These are phyloP conservation scores for Acorus calamus DNA, from an alignment of 106 monocot species.

Conservation along the genomic window DNA sequence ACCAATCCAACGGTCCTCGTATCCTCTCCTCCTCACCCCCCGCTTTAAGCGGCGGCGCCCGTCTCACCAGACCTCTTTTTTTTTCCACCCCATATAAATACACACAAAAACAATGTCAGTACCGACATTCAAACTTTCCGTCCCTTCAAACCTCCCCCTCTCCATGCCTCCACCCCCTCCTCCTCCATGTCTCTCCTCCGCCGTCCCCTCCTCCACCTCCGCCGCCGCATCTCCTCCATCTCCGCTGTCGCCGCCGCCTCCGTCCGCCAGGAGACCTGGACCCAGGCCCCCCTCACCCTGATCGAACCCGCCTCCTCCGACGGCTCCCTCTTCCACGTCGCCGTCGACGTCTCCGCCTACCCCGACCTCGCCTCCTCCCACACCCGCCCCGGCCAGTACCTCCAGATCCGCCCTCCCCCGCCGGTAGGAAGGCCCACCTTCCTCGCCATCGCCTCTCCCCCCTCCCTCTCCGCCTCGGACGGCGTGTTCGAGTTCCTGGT, in stretches of 20 bases:
- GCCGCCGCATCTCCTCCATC: conserved; percentile 16
- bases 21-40: too few relatives aligned
- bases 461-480: conserved; percentile 6
- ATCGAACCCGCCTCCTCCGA: conserved; percentile 58
- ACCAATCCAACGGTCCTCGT: too few relatives aligned
- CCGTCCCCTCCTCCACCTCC: conserved; percentile 20
- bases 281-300: conserved; percentile 35
- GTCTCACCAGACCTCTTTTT: too few relatives aligned
- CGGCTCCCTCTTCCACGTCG: conserved; percentile 63
- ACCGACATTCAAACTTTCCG: background rate
- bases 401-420: conserved; percentile 54
- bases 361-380: conserved; percentile 42
- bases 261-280: conserved; percentile 40
- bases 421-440: conserved; percentile 34
- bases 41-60: too few relatives aligned
- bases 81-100: too few relatives aligned
- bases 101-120: too few relatives aligned
- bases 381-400: conserved; percentile 65
- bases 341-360: conserved; percentile 47
- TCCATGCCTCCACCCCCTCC: conserved; percentile 1
- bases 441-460: conserved; percentile 81
- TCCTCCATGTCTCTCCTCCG: conserved; percentile 25
- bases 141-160: conserved; percentile 8
- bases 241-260: conserved; percentile 26
- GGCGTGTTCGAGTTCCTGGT: conserved; percentile 64